Base-by-base conservation (phyloP, 2,329 filamentous ascomycete genomes). In the Chaetomiaceae sp. region DNA sequence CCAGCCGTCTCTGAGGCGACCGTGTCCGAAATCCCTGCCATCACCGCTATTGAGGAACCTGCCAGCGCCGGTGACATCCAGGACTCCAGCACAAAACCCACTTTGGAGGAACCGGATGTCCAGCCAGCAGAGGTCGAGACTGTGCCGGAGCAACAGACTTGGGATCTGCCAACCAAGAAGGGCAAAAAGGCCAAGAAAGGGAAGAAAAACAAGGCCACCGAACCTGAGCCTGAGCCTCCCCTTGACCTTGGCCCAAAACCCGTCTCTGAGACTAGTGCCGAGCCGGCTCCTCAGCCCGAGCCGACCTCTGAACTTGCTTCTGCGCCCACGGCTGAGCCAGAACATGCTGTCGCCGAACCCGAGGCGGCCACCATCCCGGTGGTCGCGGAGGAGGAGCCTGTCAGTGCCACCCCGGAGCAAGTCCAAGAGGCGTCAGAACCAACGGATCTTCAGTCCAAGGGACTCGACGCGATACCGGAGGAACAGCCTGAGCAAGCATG, bases 161-260 rank as follows among this genome's bases (percentile, higher is more conserved):
- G 7, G 7, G 33, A 27, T n/a, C 47, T 56, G 15, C 47, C 58
- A 2, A 47, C 45, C 53, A 63, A 64, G 54, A 59, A 50, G 23
- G 57, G 57, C 29, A 69, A 69, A 59, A 66, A 66, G n/a, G 55
- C 58, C 29, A 69, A 69, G 60, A 66, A 66, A 17, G 56, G 17
- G 23, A 42, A 42, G 23, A 49, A 49, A 27, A 38, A 19, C 45
- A 38, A 47, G 23, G 31, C n/a, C 8, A 25, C 22, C 14, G n/a
- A 22, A 9, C 20, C 38, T 3, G 38, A 40, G 22, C 22, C 17
- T 23, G 37, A 40, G 20, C 20, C 37, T 40, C 8, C 12, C 6
- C 9, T 25, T 23, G 19, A 40, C 11, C 11, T 20, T 40, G 20
- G 20, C 7, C 14, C 33, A n/a, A 15, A 36, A 12, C 15, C 33